These are phyloP conservation scores for Simplicillium sp. DNA, from an alignment of 2,329 filamentous ascomycete genomes.

Conservation along the genomic window DNA sequence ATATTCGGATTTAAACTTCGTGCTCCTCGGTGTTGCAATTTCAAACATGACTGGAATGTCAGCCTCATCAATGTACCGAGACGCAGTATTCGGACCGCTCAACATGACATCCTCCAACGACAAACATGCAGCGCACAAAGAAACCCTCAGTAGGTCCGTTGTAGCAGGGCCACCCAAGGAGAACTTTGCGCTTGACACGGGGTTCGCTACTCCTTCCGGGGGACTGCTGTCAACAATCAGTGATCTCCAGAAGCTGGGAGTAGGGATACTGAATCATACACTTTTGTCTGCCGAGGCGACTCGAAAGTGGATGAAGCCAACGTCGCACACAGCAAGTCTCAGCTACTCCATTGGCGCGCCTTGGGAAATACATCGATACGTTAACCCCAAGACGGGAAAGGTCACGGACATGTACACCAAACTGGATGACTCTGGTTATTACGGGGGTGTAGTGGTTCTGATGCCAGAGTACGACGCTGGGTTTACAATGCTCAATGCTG, in stretches of 20 bases:
- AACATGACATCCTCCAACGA: constrained; percentile 4
- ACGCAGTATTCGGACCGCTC: constrained; percentile 1
- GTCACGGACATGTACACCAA: constrained; percentile 38
- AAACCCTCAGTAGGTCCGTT: constrained; percentile 1
- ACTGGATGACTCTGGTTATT: constrained; percentile 29
- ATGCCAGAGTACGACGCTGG: constrained; percentile 33
- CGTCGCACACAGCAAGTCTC: constrained; percentile 23
- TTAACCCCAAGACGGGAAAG: constrained; percentile 25
- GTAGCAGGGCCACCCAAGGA: neutral
- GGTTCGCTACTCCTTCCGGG: constrained; percentile 1
- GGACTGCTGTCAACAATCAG: constrained; percentile 1
- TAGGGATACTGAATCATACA: constrained; percentile 3
- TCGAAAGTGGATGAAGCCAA: constrained; percentile 34
- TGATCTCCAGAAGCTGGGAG: constrained; percentile 2
- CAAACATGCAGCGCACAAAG: neutral
- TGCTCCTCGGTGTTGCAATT: constrained; percentile 2
- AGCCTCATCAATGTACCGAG: neutral
- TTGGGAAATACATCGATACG: constrained; percentile 36
- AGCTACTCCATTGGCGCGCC: constrained; percentile 30
- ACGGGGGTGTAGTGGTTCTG: constrained; percentile 26
- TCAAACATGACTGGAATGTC: constrained; percentile 1
- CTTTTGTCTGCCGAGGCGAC: constrained; percentile 26
- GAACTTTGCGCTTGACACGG: neutral
- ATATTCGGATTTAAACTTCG: constrained; percentile 4
- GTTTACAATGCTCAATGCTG: constrained; percentile 27